Conservation (phyloP, 768 basidiomycete species). For the Coprinopsis sp. region DNA sequence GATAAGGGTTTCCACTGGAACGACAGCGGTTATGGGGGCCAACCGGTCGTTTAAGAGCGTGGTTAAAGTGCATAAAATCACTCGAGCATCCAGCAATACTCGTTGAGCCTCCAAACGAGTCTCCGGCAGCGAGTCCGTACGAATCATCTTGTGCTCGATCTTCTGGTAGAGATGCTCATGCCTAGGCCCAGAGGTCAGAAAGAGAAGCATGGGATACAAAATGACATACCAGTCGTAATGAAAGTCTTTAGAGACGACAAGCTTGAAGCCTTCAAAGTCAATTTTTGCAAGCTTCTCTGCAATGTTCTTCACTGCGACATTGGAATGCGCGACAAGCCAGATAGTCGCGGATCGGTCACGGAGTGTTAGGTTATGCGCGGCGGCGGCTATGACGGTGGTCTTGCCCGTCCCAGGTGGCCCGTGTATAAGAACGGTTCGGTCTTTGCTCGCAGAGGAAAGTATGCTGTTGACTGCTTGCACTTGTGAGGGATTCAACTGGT, state of each 20-base stretch:
- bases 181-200: conserved; percentile 33
- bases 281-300: conserved; percentile 60
- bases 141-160: conserved; percentile 44
- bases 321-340: conserved; percentile 71
- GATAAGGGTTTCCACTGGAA: conserved; percentile 37
- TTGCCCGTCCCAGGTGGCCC: conserved; percentile 66
- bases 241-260: conserved; percentile 63
- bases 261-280: conserved; percentile 45
- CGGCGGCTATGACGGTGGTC: conserved; percentile 56
- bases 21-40: conserved; percentile 19
- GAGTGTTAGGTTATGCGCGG: conserved; percentile 32
- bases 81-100: conserved; percentile 36
- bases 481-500: conserved; percentile 33
- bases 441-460: conserved; percentile 25
- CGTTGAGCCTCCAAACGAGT: conserved; percentile 17
- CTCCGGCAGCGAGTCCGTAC: conserved; percentile 30
- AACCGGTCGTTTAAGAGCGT: conserved; percentile 48
- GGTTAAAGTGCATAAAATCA: conserved; percentile 63
- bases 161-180: conserved; percentile 65
- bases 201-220: background rate
- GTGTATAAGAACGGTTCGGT: conserved; percentile 33
- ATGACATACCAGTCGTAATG: conserved; percentile 53
- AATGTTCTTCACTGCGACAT: conserved; percentile 78
- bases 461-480: conserved; percentile 28
- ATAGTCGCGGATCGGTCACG: conserved; percentile 29